phyloP scores from a whole-genome alignment of 805 yeast genomes.

The Alloascoidea africana region DNA sequence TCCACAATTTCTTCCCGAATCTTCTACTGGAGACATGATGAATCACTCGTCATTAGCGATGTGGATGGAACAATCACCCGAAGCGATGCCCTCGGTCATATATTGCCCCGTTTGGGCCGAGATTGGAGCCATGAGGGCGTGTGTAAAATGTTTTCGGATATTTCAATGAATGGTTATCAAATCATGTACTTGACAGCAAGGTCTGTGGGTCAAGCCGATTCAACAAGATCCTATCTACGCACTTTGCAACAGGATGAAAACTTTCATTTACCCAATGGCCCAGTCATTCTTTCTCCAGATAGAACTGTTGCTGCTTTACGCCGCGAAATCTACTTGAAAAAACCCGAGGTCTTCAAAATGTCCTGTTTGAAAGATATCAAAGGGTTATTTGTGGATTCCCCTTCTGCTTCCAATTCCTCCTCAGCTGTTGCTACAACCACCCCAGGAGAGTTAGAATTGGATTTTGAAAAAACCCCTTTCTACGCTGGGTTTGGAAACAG shows the following conservation, averaged over 20 bases:
- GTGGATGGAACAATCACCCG: slow-evolving; percentile 97
- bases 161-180: slow-evolving; percentile 76
- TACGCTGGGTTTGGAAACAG: slow-evolving; percentile 97
- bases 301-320: slow-evolving; percentile 89
- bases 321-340: slow-evolving; percentile 83
- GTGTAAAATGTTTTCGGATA: slow-evolving; percentile 82
- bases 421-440: slow-evolving; percentile 4
- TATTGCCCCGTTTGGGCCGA: slow-evolving; percentile 79
- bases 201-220: slow-evolving; percentile 89
- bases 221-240: slow-evolving; percentile 69
- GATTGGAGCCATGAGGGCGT: slow-evolving; percentile 99
- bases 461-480: slow-evolving; percentile 54
- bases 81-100: slow-evolving; percentile 95
- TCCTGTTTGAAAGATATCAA: slow-evolving; percentile 85
- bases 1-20: slow-evolving; percentile 62
- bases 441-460: slow-evolving; percentile 35
- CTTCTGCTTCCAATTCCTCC: slow-evolving; percentile 3
- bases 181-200: slow-evolving; percentile 89
- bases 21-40: slow-evolving; percentile 68
- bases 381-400: slow-evolving; percentile 38
- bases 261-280: slow-evolving; percentile 66
- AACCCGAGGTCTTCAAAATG: slow-evolving; percentile 98
- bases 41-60: slow-evolving; percentile 91
- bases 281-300: slow-evolving; percentile 91
- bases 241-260: slow-evolving; percentile 64